phyloP scores from a whole-genome alignment of 2,329 filamentous ascomycete genomes.

The Nemania abortiva region DNA sequence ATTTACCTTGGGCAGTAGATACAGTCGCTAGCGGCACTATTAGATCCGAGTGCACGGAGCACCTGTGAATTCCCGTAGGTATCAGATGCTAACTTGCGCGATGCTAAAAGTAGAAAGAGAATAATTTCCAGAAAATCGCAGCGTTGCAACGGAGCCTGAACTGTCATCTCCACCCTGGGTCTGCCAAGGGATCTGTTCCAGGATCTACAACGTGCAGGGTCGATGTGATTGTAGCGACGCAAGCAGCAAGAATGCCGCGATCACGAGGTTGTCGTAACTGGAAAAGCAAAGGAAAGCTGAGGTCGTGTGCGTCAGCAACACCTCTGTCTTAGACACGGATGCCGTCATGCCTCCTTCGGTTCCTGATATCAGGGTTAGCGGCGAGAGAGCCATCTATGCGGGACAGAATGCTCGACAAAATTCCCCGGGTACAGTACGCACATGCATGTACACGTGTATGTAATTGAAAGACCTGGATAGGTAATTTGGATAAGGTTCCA shows the following conservation, averaged over 20 bases:
- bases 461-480: slow-evolving; percentile 31
- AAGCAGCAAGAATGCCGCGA: slow-evolving; percentile 2
- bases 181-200: slow-evolving; percentile 10
- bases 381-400: slow-evolving; percentile 6
- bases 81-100: slow-evolving; percentile 25
- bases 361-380: background rate
- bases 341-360: slow-evolving; percentile 2
- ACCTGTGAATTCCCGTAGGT: slow-evolving; percentile 27
- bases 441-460: slow-evolving; percentile 32
- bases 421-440: slow-evolving; percentile 3
- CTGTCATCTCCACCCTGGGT: slow-evolving; percentile 6
- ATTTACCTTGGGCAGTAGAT: background rate
- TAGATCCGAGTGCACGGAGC: slow-evolving; percentile 10
- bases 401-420: too few species aligned
- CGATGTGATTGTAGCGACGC: background rate
- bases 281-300: slow-evolving; percentile 24
- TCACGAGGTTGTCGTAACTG: slow-evolving; percentile 9
- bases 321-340: slow-evolving; percentile 35
- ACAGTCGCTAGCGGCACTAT: background rate
- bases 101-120: slow-evolving; percentile 39
- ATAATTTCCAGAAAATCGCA: slow-evolving; percentile 41
- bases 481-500: slow-evolving; percentile 40
- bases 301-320: slow-evolving; percentile 18
- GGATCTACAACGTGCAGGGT: slow-evolving; percentile 8
- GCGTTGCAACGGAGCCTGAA: slow-evolving; percentile 28